Base-by-base conservation (phyloP, 2,329 filamentous ascomycete species). In the Cercospora canescens region DNA sequence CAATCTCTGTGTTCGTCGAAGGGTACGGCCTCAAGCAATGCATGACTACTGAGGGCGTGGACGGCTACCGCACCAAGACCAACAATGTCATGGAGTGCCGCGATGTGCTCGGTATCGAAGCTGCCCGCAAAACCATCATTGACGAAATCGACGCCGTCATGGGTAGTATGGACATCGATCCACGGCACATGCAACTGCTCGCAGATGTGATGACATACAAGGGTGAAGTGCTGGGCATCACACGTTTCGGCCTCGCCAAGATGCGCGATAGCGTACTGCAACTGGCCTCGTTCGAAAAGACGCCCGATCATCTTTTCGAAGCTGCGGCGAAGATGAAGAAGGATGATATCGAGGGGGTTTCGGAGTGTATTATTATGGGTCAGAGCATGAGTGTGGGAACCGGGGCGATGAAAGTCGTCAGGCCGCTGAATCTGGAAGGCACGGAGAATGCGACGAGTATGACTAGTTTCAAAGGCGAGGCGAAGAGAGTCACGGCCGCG, bases 131-230 rank as follows among this genome's bases (percentile, higher is more conserved):
- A 3, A 96, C 94, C 6, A 98, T 99, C 75, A 91, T 95, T 58
- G 83, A 87, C 54, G 95, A 99, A 82, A 98, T 99, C 74, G 86
- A 85, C 61, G 85, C 86, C 60, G 95, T 98, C 76, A 99, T 98
- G 94, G 88, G 88, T 37, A 89, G 90, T 77, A 97, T 99, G 93
- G 89, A 88, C 79, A 98, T 99, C 74, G 95, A 99, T 80, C 94
- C 94, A 52, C 91, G 95, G 63, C 95, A 99, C 81, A 98, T 99
- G 93, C 91, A 97, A 78, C 86, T 99, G 18, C 87, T 99, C 1
- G 94, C 95, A 11, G 95, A 99, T 75, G 94, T 97, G 62, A 99
- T 99, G 95, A 98, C 95, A 0, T 98, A 94, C 85, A 98, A 97
- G 82, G 95, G 95, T 59, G 94, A 98, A 72, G 92, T 99, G 0